Percentiles rank a stretch among this genome's conserved stretches.
Conservation (phyloP, 768 basidiomycete species). For the Leccinum ochraceum region DNA sequence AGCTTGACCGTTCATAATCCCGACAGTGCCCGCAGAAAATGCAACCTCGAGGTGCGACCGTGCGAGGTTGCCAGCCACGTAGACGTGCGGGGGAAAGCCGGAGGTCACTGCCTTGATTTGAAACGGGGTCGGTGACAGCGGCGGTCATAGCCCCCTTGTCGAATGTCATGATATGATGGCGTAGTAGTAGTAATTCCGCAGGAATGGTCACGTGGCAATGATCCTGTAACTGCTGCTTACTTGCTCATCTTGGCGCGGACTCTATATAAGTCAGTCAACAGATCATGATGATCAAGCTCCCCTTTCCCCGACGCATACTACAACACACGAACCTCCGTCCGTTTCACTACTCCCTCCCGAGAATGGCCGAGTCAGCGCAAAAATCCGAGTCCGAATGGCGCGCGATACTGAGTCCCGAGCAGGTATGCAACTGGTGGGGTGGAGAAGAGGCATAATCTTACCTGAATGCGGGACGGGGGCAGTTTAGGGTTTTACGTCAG, state of each 20-base stretch:
- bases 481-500: slow-evolving; percentile 85
- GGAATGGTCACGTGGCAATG: too few relatives aligned
- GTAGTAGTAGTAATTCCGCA: too few relatives aligned
- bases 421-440: slow-evolving; percentile 46
- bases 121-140: neutral
- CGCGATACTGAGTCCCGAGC: slow-evolving; percentile 75
- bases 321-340: neutral
- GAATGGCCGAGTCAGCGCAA: slow-evolving; percentile 23
- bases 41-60: neutral
- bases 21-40: neutral
- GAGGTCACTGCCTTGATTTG: neutral
- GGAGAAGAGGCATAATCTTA: neutral
- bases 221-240: too few relatives aligned
- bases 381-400: slow-evolving; percentile 84
- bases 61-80: neutral
- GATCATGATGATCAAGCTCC: neutral
- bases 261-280: neutral
- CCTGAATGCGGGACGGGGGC: neutral
- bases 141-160: too few relatives aligned
- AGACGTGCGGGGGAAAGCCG: neutral
- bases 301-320: slow-evolving; percentile 2
- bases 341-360: slow-evolving; percentile 6
- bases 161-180: neutral
- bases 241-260: neutral
- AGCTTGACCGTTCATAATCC: neutral